Percentiles rank a stretch among this genome's conserved stretches.
These are phyloP conservation scores for Rhypophila decipiens DNA, from an alignment of 495 filamentous ascomycete species.

Conservation along the genomic window DNA sequence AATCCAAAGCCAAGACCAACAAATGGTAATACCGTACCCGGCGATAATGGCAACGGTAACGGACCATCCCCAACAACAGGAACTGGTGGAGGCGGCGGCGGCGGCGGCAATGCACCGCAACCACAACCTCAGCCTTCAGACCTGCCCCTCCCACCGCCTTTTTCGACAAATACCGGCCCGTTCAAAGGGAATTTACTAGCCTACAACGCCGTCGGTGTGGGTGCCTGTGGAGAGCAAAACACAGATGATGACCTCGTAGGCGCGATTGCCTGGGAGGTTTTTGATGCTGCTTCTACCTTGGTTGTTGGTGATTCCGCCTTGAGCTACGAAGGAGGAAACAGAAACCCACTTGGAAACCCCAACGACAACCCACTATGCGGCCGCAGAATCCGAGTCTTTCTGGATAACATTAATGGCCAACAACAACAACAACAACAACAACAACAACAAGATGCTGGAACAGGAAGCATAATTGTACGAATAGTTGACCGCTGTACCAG, in stretches of 20 bases:
- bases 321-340: neutral
- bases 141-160: slow-evolving; percentile 51
- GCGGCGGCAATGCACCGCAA: too few relatives aligned
- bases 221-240: slow-evolving; percentile 61
- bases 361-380: neutral
- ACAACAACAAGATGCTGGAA: too few relatives aligned
- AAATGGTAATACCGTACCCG: neutral
- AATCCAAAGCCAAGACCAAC: neutral
- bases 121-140: slow-evolving; percentile 14
- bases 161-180: slow-evolving; percentile 16
- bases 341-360: neutral
- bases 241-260: slow-evolving; percentile 50
- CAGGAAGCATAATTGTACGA: too few relatives aligned
- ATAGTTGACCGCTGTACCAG: too few relatives aligned
- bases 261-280: slow-evolving; percentile 60
- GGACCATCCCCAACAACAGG: neutral
- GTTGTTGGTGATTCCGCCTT: too few relatives aligned
- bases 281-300: slow-evolving; percentile 46
- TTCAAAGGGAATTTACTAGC: slow-evolving; percentile 67
- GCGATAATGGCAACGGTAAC: too few relatives aligned
- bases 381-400: neutral
- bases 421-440: too few relatives aligned
- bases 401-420: too few relatives aligned
- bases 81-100: neutral
- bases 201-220: slow-evolving; percentile 60